Evolutionary conservation across 208 protist species (phyloP), one percentile per base, ranked within the genome.

Genomic region (Willaertia magna): DNA sequence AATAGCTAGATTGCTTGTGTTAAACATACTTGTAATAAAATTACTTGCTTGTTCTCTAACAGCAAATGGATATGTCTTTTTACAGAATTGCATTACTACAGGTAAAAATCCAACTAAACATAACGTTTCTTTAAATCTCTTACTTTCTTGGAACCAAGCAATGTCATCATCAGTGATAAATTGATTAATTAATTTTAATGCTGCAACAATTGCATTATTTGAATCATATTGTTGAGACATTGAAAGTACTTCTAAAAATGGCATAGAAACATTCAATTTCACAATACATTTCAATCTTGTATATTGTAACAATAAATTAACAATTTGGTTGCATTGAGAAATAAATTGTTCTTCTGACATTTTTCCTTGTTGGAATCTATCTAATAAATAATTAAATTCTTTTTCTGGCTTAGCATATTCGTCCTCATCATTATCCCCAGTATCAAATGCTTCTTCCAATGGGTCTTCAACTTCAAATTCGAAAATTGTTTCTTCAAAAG

Each of bases 51-150:
- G 89, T 0, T 88, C 43, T 55, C 91, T 88, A 30, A 94, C 59
- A 0, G 26, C 22, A 51, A 86, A 34, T 34, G 59, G 51, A 74
- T 93, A 90, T 9, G 85, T 74, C 2, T 47, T 51, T 16, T 74
- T 59, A 40, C 88, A 81, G 43, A 92, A 93, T 30, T 86, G 51
- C 55, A 93, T 92, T 44, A 94, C 84, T 0, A 90, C 88, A 7
- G 92, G 92, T 18, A 94, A 90, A 87, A 88, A 88, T 52, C 92
- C 92, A 1, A 94, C 61, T 2, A 94, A 74, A 82, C 92, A 92
- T 22, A 94, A 84, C 48, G 89, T 94, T 34, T 93, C 92, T 81
- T 92, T 86, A 75, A 94, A 92, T 4, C 74, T 67, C 44, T 86
- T 88, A 34, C 30, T 47, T 43, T 78, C 76, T 76, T 91, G 87